A percentile compares a stretch with the other conserved stretches of the same genome.
Evolutionary conservation across 495 filamentous ascomycete species (phyloP).

Genomic region (Aspergillus bridgeri): DNA sequence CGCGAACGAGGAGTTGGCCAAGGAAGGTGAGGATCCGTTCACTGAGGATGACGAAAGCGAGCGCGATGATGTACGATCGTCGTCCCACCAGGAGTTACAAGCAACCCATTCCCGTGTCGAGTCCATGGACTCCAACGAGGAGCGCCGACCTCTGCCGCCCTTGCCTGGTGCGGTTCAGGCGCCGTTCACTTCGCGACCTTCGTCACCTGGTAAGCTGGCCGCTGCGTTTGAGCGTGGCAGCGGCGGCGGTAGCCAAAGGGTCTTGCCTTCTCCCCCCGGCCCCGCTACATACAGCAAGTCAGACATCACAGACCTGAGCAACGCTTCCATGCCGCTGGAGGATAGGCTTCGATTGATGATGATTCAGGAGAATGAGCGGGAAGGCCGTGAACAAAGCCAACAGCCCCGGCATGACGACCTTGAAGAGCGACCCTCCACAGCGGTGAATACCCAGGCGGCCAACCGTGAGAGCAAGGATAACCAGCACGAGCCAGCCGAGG

Average conservation of each 20-base stretch:
- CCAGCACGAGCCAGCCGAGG: neutral
- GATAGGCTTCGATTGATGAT: slow-evolving; percentile 81
- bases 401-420: neutral
- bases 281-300: slow-evolving; percentile 62
- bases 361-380: slow-evolving; percentile 55
- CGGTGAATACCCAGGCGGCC: neutral
- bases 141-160: slow-evolving; percentile 73
- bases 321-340: slow-evolving; percentile 71
- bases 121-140: slow-evolving; percentile 67
- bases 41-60: slow-evolving; percentile 59
- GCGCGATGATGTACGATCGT: slow-evolving; percentile 46
- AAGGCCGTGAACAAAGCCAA: neutral
- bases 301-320: slow-evolving; percentile 65
- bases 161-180: slow-evolving; percentile 53
- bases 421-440: neutral
- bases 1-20: slow-evolving; percentile 49
- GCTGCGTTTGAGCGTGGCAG: slow-evolving; percentile 62
- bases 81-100: slow-evolving; percentile 31
- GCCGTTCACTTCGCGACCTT: slow-evolving; percentile 34
- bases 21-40: slow-evolving; percentile 66
- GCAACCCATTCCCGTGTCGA: slow-evolving; percentile 50
- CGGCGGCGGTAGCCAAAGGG: slow-evolving; percentile 47
- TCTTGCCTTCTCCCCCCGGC: slow-evolving; percentile 61
- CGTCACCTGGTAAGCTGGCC: slow-evolving; percentile 51
- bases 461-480: neutral